These are phyloP conservation scores for Mrakia hoshinonis DNA, from an alignment of 768 basidiomycete genomes.

Conservation along the genomic window DNA sequence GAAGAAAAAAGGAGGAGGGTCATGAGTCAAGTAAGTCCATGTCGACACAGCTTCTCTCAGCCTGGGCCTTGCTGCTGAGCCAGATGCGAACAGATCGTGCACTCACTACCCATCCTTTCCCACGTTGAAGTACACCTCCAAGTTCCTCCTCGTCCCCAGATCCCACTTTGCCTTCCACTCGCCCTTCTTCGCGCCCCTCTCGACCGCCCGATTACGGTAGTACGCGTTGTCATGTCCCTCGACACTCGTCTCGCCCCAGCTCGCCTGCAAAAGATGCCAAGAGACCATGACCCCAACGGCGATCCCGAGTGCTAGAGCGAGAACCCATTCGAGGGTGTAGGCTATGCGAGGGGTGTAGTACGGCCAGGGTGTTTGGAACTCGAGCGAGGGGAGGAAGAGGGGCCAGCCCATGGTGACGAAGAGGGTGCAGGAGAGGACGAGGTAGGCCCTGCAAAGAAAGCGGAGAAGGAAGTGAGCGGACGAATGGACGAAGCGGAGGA, in stretches of 20 bases:
- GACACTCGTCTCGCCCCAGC: slow-evolving; percentile 73
- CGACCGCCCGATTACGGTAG: slow-evolving; percentile 60
- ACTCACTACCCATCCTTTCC: slow-evolving; percentile 73
- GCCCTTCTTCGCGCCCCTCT: slow-evolving; percentile 69
- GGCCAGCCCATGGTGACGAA: slow-evolving; percentile 58
- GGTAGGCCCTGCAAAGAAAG: slow-evolving; percentile 55
- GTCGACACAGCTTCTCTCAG: neutral
- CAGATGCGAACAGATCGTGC: neutral
- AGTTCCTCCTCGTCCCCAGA: slow-evolving; percentile 67
- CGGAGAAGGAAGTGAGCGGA: neutral
- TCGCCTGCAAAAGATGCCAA: slow-evolving; percentile 51
- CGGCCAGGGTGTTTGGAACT: slow-evolving; percentile 47
- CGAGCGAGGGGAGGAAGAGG: slow-evolving; percentile 53
- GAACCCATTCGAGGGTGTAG: slow-evolving; percentile 66
- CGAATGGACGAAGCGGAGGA: slow-evolving; percentile 3
- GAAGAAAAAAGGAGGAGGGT: neutral
- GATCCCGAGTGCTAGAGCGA: slow-evolving; percentile 39
- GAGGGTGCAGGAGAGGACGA: slow-evolving; percentile 60
- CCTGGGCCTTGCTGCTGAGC: no score
- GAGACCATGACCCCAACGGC: slow-evolving; percentile 62
- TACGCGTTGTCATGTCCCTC: slow-evolving; percentile 79
- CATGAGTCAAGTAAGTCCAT: neutral
- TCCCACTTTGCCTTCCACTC: slow-evolving; percentile 86
- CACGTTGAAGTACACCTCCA: slow-evolving; percentile 79
- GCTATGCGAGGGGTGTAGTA: slow-evolving; percentile 57